These are phyloP conservation scores for Silene coronaria DNA, from an alignment of 179 eudicot genomes.

Conservation along the genomic window DNA sequence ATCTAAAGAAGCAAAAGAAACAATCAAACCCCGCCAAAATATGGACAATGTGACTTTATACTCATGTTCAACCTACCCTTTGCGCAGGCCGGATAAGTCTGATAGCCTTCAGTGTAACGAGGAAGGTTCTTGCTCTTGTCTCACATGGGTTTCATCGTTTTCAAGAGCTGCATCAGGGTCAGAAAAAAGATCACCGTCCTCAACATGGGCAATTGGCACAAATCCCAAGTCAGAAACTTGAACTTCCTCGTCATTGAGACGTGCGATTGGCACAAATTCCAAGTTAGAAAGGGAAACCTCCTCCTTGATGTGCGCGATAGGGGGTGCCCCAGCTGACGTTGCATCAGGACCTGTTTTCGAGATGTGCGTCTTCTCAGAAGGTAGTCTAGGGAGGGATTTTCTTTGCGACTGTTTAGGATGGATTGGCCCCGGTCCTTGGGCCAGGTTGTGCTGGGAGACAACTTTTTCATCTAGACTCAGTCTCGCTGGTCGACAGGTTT, in stretches of 20 bases:
- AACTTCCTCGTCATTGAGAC: slow-evolving; percentile 14
- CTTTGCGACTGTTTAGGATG: slow-evolving; percentile 38
- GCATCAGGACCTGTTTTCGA: slow-evolving; percentile 16
- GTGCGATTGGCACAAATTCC: slow-evolving; percentile 14
- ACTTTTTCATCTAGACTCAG: slow-evolving; percentile 53
- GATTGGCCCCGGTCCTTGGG: slow-evolving; percentile 30
- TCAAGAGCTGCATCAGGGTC: neutral
- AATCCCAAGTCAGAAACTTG: slow-evolving; percentile 15
- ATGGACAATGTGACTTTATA: slow-evolving; percentile 24
- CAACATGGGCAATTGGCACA: slow-evolving; percentile 21
- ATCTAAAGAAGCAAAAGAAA: slow-evolving; percentile 9
- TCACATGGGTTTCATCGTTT: slow-evolving; percentile 4
- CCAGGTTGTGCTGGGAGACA: slow-evolving; percentile 28
- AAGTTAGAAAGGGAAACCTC: neutral
- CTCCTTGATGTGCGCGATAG: slow-evolving; percentile 12
- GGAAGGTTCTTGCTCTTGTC: slow-evolving; percentile 23
- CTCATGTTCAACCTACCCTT: slow-evolving; percentile 23
- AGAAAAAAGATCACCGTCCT: slow-evolving; percentile 17
- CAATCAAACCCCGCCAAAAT: slow-evolving; percentile 30
- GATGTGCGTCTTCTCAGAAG: slow-evolving; percentile 39
- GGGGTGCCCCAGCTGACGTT: slow-evolving; percentile 15
- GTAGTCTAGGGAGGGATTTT: slow-evolving; percentile 50
- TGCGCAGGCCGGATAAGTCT: slow-evolving; percentile 23
- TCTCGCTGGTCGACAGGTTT: slow-evolving; percentile 31
- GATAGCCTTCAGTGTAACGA: slow-evolving; percentile 24